Evolutionary conservation across 2,329 filamentous ascomycete genomes (phyloP).

Genomic region (Xylariaceae sp.): DNA sequence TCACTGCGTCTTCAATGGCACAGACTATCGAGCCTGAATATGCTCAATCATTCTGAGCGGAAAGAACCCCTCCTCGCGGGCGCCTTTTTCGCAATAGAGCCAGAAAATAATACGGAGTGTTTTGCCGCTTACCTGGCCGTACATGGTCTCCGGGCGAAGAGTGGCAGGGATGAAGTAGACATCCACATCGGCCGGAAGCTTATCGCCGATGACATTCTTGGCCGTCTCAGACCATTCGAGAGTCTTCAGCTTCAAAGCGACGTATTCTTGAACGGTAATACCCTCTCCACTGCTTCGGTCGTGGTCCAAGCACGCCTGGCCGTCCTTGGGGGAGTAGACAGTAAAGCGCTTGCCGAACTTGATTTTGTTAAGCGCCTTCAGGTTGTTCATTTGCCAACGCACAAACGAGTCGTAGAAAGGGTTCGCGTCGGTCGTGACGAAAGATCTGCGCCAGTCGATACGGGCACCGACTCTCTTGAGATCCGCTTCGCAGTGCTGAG

Average conservation of each 20-base stretch:
- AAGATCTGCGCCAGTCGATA: constrained; percentile 88
- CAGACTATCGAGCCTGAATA: background rate
- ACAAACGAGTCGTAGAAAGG: constrained; percentile 96
- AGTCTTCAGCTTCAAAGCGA: constrained; percentile 83
- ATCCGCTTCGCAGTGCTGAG: constrained; percentile 71
- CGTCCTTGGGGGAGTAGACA: constrained; percentile 85
- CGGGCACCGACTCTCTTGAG: constrained; percentile 77
- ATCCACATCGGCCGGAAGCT: constrained; percentile 70
- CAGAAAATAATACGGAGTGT: background rate
- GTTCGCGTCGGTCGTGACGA: constrained; percentile 94
- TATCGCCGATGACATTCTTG: constrained; percentile 64
- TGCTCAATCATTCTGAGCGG: background rate
- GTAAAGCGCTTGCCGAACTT: constrained; percentile 92
- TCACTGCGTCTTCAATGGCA: background rate
- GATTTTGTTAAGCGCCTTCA: constrained; percentile 86
- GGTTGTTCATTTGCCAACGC: constrained; percentile 92
- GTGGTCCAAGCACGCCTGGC: constrained; percentile 83
- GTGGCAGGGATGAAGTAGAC: constrained; percentile 91
- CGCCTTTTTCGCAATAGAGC: background rate
- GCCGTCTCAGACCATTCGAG: constrained; percentile 81
- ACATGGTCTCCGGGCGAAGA: constrained; percentile 95
- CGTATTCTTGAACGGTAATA: constrained; percentile 84
- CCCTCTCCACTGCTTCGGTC: constrained; percentile 77
- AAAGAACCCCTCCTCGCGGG: background rate
- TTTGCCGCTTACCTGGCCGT: constrained; percentile 58